Base-by-base conservation (phyloP, 768 basidiomycete genomes). In the Pilatotrama ljubarskyi region DNA sequence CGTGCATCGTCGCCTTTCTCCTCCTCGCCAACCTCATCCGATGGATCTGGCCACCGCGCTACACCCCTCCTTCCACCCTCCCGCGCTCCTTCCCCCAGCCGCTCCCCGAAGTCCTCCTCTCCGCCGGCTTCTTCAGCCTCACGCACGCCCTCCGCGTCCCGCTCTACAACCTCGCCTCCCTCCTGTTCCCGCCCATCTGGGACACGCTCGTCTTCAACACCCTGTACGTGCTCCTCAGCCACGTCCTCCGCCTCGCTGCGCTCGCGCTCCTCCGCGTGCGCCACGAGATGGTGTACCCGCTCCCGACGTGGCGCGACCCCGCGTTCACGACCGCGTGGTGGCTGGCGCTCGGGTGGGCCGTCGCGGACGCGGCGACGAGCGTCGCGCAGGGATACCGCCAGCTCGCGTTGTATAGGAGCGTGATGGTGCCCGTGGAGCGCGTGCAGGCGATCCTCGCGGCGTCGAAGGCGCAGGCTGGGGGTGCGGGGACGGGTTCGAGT, bases 291-390 rank as follows among this genome's bases (percentile, higher is more conserved):
- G 66, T 68, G 26, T 68, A 68, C 59, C 69, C 77, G 49, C 74
- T 71, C 32, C 80, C 86, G 41, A 84, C 82, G 8, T 86, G 82
- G 77, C 75, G 72, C 55, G 78, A 85, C 62, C 67, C 75, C 1
- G 81, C 83, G 3, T 93, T 93, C 75, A 70, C 73, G 20, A 78
- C 83, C 29, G 82, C 88, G 3, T 92, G 91, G 90, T 90, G 86
- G 86, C 74, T 90, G 37, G 86, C 87, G 2, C 76, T 93, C 2
- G 88, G 88, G 0, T 91, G 87, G 86, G 87, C 88, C 13, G 73
- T 81, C 7, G 86, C 84, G 4, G 91, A 91, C 64, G 86, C 86
- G 5, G 63, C 81, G 20, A 83, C 84, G 0, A 82, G 84, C 5
- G 78, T 92, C 51, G 74, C 76, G 53, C 91, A 92, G 69, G 89